These are phyloP conservation scores for Pseudozyma thailandica DNA, from an alignment of 1,284 basidiomycete genomes.

Conservation along the genomic window DNA sequence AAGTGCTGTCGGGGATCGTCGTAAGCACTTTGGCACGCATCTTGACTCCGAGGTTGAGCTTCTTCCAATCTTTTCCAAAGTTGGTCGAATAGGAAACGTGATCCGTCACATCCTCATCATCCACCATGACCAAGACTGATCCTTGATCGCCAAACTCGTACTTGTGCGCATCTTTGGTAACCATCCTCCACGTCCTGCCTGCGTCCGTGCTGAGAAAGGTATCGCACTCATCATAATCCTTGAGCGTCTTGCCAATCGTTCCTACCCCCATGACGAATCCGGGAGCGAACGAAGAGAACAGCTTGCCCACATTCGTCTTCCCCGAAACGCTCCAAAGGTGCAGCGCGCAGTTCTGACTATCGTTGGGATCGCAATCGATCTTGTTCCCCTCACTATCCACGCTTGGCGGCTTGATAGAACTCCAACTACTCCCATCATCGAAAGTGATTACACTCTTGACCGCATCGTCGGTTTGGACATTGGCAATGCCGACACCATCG, in stretches of 20 bases:
- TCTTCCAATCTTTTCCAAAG: slow-evolving; percentile 82
- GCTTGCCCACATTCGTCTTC: slow-evolving; percentile 89
- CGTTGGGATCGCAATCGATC: slow-evolving; percentile 75
- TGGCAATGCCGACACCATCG: slow-evolving; percentile 92
- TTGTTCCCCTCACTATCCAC: slow-evolving; percentile 75
- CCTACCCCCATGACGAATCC: slow-evolving; percentile 96
- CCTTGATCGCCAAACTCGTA: slow-evolving; percentile 95
- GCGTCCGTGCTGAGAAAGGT: slow-evolving; percentile 93
- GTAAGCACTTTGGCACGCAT: slow-evolving; percentile 83
- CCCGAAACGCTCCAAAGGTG: slow-evolving; percentile 91
- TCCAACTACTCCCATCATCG: slow-evolving; percentile 89
- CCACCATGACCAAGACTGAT: slow-evolving; percentile 82
- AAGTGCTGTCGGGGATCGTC: slow-evolving; percentile 89
- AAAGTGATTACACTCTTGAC: slow-evolving; percentile 85
- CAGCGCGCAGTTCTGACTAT: slow-evolving; percentile 78
- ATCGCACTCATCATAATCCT: slow-evolving; percentile 86
- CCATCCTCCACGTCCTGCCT: slow-evolving; percentile 86
- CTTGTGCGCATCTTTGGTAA: slow-evolving; percentile 81
- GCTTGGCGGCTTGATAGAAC: slow-evolving; percentile 76
- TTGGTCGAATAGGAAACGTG: slow-evolving; percentile 84
- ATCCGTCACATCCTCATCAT: slow-evolving; percentile 85
- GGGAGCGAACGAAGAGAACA: slow-evolving; percentile 93
- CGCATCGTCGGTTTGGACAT: slow-evolving; percentile 75
- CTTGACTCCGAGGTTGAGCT: slow-evolving; percentile 77
- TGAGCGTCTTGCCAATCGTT: slow-evolving; percentile 78